Base-by-base conservation (phyloP, 2,329 filamentous ascomycete genomes). In the Grosmannia huntii region DNA sequence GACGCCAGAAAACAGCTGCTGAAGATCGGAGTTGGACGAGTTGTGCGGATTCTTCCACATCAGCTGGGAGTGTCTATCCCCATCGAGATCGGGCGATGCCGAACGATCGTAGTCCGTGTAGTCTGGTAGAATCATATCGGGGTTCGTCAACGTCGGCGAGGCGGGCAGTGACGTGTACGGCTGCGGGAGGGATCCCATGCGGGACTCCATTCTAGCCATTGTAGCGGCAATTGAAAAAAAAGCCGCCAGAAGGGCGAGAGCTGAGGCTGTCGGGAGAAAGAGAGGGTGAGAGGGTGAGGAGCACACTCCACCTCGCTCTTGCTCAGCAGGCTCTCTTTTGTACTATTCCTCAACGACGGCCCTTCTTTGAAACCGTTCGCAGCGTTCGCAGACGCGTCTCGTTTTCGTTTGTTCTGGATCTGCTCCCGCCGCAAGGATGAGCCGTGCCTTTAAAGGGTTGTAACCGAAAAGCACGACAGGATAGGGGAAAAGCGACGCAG, bases 101-200 rank as follows among this genome's bases (percentile, higher is more conserved):
- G 46, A 59, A 61, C 25, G 27, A 14, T 62, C 61, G 50, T 75
- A 67, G 69, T 81, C 72, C 67, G 77, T 73, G 68, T 85, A 84
- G 68, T 87, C 84, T 61, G 91, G 91, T 56, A 96, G 75, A 66
- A 96, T 95, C 89, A 96, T 91, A 70, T 95, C 91, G 56, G 90
- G 90, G 70, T 96, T 95, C 58, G 90, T 95, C 66, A 96, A 76
- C 2, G 91, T 95, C 53, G 91, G 91, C 60, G 89, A 95, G 14
- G 83, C 83, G 62, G 87, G 84, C 59, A 77, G 71, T 51, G 76
- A 68, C 21, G 74, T 70, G 64, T 79, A 77, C 41, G 70, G 68
- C 62, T 65, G 63, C 50, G 70, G 61, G 58, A 66, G 62, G 55
- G 66, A 66, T 59, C 59, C 67, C 61, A 64, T 64, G 64, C 62